Percentiles rank a stretch among this genome's conserved stretches.
Evolutionary conservation across 306 rosid genomes (phyloP).

Genomic region (Glycine latifolia): DNA sequence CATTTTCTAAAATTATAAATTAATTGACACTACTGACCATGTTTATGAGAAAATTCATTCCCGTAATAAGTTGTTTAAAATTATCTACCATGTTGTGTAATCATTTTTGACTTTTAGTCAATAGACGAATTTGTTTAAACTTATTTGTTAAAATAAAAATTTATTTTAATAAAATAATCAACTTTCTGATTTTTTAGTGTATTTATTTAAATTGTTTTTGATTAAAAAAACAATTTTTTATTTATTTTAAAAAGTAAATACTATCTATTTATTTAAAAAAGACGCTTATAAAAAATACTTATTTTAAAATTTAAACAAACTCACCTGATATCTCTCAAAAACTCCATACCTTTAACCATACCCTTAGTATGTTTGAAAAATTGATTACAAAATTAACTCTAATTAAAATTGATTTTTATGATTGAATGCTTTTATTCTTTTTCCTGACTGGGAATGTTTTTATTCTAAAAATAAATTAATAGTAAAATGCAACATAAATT

Average conservation of each 20-base stretch:
- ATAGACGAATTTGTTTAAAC: no score
- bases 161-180: no score
- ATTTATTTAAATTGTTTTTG: no score
- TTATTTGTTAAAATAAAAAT: no score
- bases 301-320: no score
- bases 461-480: background rate
- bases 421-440: background rate
- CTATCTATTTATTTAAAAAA: no score
- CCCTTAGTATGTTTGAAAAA: background rate
- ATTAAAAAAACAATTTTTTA: no score
- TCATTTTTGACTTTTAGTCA: no score
- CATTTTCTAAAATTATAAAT: background rate
- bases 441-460: background rate
- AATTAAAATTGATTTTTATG: background rate
- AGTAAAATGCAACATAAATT: background rate
- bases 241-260: no score
- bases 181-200: no score
- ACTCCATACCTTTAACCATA: background rate
- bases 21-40: background rate
- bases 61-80: background rate
- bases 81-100: no score
- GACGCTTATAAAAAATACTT: no score
- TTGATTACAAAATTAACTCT: background rate
- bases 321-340: background rate
- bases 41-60: background rate